Evolutionary conservation across 768 basidiomycete genomes (phyloP).

Genomic region (Guyanaporus albipodus): DNA sequence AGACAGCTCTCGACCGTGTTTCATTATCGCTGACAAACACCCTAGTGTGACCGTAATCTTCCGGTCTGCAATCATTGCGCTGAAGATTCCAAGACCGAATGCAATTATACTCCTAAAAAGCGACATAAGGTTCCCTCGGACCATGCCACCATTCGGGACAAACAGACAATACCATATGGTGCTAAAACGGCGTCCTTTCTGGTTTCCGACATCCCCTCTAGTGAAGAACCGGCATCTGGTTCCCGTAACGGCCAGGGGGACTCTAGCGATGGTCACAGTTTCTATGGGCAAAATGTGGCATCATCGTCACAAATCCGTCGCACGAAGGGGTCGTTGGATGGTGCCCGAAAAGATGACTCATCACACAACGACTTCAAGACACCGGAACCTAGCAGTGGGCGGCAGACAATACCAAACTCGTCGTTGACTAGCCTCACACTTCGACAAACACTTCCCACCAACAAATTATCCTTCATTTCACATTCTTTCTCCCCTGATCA

Average conservation of each 20-base stretch:
- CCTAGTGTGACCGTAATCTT: constrained; percentile 67
- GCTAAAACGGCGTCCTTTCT: constrained; percentile 48
- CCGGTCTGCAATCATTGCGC: constrained; percentile 67
- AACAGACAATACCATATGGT: constrained; percentile 38
- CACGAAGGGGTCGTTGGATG: constrained; percentile 24
- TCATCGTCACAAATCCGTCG: constrained; percentile 29
- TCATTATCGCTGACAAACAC: constrained; percentile 1
- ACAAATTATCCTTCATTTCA: constrained; percentile 43
- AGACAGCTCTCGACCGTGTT: neutral
- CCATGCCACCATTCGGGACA: constrained; percentile 35
- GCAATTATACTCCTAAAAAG: constrained; percentile 74
- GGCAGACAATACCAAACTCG: constrained; percentile 11
- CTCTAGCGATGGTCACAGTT: constrained; percentile 35
- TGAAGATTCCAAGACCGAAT: constrained; percentile 49
- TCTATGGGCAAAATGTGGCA: constrained; percentile 47
- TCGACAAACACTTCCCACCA: constrained; percentile 21
- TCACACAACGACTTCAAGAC: constrained; percentile 18
- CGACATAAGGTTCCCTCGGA: constrained; percentile 51
- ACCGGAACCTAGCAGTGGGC: constrained; percentile 25
- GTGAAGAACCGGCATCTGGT: constrained; percentile 26
- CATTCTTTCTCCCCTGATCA: constrained; percentile 38
- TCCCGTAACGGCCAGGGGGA: constrained; percentile 21
- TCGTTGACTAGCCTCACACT: constrained; percentile 23
- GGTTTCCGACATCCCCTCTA: constrained; percentile 37
- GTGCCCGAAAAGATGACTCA: constrained; percentile 14